phyloP scores from a whole-genome alignment of 306 rosid species.

The Fagus sylvatica region DNA sequence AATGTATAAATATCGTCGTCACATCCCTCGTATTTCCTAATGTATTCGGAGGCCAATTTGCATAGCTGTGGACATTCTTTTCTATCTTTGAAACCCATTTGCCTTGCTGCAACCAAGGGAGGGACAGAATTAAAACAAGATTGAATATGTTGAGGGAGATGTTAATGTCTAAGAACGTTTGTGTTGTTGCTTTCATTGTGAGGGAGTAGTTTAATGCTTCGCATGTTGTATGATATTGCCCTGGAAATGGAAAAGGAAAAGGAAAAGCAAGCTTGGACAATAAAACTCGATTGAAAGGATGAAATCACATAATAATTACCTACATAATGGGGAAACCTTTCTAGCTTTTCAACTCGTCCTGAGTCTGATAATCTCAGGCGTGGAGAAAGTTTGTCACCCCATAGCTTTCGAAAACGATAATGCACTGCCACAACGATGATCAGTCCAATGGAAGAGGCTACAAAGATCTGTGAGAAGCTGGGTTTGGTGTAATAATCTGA shows the following conservation, averaged over 20 bases:
- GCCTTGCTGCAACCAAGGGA: constrained; percentile 77
- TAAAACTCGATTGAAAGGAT: neutral
- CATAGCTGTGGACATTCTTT: constrained; percentile 75
- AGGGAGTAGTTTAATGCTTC: neutral
- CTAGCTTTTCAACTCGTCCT: constrained; percentile 57
- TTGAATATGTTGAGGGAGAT: neutral
- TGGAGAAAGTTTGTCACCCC: constrained; percentile 64
- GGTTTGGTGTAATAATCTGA: constrained; percentile 51
- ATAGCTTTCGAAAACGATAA: constrained; percentile 43
- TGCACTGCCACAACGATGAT: constrained; percentile 60
- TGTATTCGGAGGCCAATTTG: constrained; percentile 83
- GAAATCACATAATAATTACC: constrained; percentile 43
- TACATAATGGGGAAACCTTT: constrained; percentile 86
- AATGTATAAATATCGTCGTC: constrained; percentile 78
- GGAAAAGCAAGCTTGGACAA: neutral
- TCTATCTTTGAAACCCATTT: constrained; percentile 83
- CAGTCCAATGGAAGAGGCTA: constrained; percentile 70
- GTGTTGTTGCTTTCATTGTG: neutral
- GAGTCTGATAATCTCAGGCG: constrained; percentile 47
- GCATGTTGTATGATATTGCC: neutral
- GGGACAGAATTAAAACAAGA: neutral
- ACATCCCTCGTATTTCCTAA: constrained; percentile 69
- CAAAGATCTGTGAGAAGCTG: constrained; percentile 55
- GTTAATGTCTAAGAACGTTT: neutral
- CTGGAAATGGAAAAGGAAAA: neutral